Conservation (phyloP, 139 green algal genomes). For the Chlorella vulgaris region DNA sequence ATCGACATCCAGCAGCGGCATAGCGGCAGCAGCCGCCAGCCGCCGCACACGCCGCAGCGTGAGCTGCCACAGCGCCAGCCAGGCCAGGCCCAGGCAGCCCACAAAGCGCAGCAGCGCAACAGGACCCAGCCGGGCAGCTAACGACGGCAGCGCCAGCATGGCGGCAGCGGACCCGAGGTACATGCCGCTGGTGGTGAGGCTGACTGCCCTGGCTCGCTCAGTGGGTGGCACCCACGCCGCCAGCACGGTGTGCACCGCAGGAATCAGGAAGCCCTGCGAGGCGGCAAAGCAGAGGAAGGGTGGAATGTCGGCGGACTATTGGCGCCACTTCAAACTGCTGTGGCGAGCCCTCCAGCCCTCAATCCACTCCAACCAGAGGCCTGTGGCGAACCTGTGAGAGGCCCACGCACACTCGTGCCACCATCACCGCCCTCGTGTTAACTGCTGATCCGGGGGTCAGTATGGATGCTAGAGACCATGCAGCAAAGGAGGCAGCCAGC, state of each 20-base stretch:
- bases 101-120: slow-evolving; percentile 71
- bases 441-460: slow-evolving; percentile 69
- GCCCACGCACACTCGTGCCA: slow-evolving; percentile 76
- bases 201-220: slow-evolving; percentile 86
- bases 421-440: slow-evolving; percentile 38
- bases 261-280: slow-evolving; percentile 88
- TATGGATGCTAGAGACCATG: slow-evolving; percentile 81
- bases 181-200: slow-evolving; percentile 96
- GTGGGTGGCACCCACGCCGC: slow-evolving; percentile 87
- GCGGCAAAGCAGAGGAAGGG: background rate
- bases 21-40: background rate
- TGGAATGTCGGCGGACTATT: too few relatives aligned
- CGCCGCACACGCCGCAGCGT: slow-evolving; percentile 1
- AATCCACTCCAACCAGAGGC: too few relatives aligned
- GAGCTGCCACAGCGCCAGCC: slow-evolving; percentile 80
- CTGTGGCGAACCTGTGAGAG: slow-evolving; percentile 73
- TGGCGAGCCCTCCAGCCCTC: too few relatives aligned
- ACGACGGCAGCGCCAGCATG: slow-evolving; percentile 85
- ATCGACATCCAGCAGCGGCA: slow-evolving; percentile 21
- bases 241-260: slow-evolving; percentile 80
- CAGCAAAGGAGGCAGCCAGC: slow-evolving; percentile 80
- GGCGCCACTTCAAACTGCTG: too few relatives aligned
- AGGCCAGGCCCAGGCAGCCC: slow-evolving; percentile 74
- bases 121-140: slow-evolving; percentile 65
- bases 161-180: slow-evolving; percentile 93